Percentiles rank a stretch among this genome's conserved stretches.
phyloP scores from a whole-genome alignment of 495 filamentous ascomycete species.

The Trypethelium eluteriae region DNA sequence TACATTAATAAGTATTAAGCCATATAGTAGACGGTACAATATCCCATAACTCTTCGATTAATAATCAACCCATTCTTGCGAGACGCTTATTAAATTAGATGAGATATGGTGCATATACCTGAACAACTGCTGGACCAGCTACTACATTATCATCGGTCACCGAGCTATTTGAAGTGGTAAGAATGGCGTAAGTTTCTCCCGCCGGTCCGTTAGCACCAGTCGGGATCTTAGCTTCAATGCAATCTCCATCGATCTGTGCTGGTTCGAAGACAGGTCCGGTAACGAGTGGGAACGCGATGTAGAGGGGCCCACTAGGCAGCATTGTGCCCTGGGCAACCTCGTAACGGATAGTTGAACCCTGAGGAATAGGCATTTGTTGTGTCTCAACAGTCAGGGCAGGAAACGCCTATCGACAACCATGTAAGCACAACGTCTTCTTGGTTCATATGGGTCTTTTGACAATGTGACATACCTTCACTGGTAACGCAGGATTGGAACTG shows the following conservation, averaged over 20 bases:
- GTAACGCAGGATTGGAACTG: slow-evolving; percentile 41
- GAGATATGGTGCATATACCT: slow-evolving; percentile 1
- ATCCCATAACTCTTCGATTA: too few relatives aligned
- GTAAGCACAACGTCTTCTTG: background rate
- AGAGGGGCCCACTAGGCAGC: background rate
- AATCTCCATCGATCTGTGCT: background rate
- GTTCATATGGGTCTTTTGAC: slow-evolving; percentile 16
- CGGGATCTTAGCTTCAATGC: background rate
- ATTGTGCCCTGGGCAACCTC: background rate
- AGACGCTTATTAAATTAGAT: background rate
- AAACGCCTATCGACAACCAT: background rate
- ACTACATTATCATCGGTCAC: slow-evolving; percentile 4
- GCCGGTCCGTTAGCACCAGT: slow-evolving; percentile 3
- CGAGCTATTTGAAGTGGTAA: slow-evolving; percentile 8
- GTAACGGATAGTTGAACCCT: background rate
- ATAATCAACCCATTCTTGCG: too few relatives aligned
- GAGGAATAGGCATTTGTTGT: background rate
- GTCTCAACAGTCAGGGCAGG: slow-evolving; percentile 6
- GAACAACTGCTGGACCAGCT: background rate
- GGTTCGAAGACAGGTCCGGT: slow-evolving; percentile 4
- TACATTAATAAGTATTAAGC: too few relatives aligned
- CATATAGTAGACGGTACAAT: too few relatives aligned
- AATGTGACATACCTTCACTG: slow-evolving; percentile 40
- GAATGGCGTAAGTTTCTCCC: slow-evolving; percentile 5
- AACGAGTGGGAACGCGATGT: background rate